phyloP scores from a whole-genome alignment of 768 basidiomycete species.

The Psilocybe tampanensis region DNA sequence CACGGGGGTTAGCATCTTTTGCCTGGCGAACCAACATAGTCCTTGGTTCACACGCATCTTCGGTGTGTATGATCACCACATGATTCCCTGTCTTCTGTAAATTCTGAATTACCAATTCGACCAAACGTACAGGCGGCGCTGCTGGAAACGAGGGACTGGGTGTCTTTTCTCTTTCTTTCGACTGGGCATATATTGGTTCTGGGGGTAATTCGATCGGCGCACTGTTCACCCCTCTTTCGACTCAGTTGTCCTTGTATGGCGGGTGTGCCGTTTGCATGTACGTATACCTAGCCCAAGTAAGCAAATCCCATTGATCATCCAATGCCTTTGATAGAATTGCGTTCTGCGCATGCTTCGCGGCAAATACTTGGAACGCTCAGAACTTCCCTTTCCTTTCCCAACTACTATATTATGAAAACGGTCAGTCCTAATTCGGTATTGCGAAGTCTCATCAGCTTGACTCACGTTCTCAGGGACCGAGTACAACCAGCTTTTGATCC shows the following conservation, averaged over 20 bases:
- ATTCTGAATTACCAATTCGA: no score
- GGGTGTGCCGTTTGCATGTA: slow-evolving; percentile 48
- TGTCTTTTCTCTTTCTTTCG: slow-evolving; percentile 52
- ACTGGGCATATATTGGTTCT: slow-evolving; percentile 52
- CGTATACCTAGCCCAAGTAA: slow-evolving; percentile 10
- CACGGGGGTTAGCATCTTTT: slow-evolving; percentile 50
- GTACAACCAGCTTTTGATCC: slow-evolving; percentile 53
- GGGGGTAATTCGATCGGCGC: slow-evolving; percentile 36
- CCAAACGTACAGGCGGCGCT: slow-evolving; percentile 33
- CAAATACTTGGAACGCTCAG: slow-evolving; percentile 55
- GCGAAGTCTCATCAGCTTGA: not conserved
- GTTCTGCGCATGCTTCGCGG: slow-evolving; percentile 43
- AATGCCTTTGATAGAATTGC: slow-evolving; percentile 32
- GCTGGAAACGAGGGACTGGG: slow-evolving; percentile 59
- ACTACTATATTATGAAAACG: slow-evolving; percentile 50
- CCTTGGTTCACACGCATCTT: slow-evolving; percentile 47
- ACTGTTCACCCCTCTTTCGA: slow-evolving; percentile 51
- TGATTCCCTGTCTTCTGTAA: not conserved
- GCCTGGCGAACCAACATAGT: slow-evolving; percentile 41
- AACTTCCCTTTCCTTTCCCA: slow-evolving; percentile 60
- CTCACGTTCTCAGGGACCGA: slow-evolving; percentile 33
- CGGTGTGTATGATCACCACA: slow-evolving; percentile 28
- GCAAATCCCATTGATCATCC: not conserved
- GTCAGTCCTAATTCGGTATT: slow-evolving; percentile 18
- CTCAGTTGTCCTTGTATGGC: slow-evolving; percentile 47